Conservation (phyloP, 1,284 basidiomycete species). For the Fomes fomentarius region DNA sequence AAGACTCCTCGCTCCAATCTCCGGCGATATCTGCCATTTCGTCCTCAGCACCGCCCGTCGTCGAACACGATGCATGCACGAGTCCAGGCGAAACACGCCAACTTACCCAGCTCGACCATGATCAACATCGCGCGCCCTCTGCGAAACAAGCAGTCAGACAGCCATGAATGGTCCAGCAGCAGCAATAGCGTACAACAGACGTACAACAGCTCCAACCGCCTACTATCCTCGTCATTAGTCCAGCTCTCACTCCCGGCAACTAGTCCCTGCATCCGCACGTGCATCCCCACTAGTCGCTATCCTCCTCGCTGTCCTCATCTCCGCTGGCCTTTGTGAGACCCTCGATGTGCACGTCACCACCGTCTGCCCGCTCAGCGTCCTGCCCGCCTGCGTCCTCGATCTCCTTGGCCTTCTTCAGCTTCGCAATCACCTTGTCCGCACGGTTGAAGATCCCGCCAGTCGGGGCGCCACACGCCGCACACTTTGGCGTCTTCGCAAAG, state of each 20-base stretch:
- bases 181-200: conserved; percentile 18
- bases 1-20: background rate
- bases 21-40: background rate
- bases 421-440: conserved; percentile 82
- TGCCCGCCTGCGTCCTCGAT: conserved; percentile 48
- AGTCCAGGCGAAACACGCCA: background rate
- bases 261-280: background rate
- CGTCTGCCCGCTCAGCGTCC: conserved; percentile 38
- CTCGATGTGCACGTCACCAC: conserved; percentile 64
- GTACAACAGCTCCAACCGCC: conserved; percentile 11
- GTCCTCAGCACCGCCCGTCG: background rate
- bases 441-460: conserved; percentile 96
- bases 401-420: conserved; percentile 67
- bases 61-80: background rate
- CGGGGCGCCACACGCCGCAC: conserved; percentile 90
- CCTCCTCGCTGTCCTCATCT: conserved; percentile 37
- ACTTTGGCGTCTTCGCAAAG: conserved; percentile 94
- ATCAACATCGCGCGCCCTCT: background rate
- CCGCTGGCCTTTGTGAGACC: conserved; percentile 49
- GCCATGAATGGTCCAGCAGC: background rate
- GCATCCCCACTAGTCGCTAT: no score
- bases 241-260: no score
- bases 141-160: conserved; percentile 5
- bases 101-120: background rate
- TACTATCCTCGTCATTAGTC: no score